These are phyloP conservation scores for Ganoderma resinaceum DNA, from an alignment of 1,284 basidiomycete genomes.

Conservation along the genomic window DNA sequence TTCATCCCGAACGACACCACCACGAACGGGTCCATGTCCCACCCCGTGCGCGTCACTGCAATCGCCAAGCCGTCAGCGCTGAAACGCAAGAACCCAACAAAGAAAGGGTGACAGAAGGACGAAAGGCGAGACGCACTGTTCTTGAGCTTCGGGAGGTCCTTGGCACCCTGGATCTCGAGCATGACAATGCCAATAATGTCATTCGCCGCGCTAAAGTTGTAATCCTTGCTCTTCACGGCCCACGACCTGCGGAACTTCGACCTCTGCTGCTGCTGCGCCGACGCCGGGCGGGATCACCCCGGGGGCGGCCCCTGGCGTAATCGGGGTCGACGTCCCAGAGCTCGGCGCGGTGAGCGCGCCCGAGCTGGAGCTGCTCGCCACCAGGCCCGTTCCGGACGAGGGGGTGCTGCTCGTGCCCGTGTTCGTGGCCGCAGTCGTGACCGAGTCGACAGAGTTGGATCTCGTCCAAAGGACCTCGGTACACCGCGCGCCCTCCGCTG, in stretches of 20 bases:
- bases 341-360: conserved; percentile 17
- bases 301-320: conserved; percentile 7
- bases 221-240: conserved; percentile 51
- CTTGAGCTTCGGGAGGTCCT: conserved; percentile 85
- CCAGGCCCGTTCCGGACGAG: conserved; percentile 18
- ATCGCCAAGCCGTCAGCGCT: neutral
- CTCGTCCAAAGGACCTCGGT: too few species aligned
- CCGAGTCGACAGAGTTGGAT: conserved; percentile 42
- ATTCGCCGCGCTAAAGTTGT: conserved; percentile 71
- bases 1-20: conserved; percentile 97
- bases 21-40: conserved; percentile 98
- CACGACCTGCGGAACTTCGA: conserved; percentile 40
- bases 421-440: conserved; percentile 18
- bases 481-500: too few species aligned
- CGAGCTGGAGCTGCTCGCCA: conserved; percentile 15
- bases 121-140: conserved; percentile 71
- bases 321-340: conserved; percentile 26
- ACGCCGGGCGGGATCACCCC: conserved; percentile 21
- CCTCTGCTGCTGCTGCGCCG: conserved; percentile 23
- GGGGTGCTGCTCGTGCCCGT: conserved; percentile 11
- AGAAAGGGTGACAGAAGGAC: neutral
- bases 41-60: conserved; percentile 84
- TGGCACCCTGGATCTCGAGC: conserved; percentile 73
- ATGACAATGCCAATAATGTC: conserved; percentile 96
- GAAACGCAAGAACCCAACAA: neutral